Conservation (phyloP, 1,139 yeast species). For the Debaryomyces sp. region DNA sequence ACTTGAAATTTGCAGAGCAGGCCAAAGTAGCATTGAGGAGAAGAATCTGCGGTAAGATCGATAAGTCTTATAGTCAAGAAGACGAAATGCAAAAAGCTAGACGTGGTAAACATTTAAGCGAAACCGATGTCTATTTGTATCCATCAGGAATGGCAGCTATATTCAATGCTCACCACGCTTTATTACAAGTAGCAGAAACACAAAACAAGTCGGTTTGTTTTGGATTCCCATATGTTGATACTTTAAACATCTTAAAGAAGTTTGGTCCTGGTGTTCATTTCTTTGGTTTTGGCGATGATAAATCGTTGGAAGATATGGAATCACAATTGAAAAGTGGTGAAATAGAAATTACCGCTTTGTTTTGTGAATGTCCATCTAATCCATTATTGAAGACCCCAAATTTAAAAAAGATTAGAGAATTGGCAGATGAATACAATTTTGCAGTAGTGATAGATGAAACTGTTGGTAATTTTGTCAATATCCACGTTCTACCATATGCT, state of each 20-base stretch:
- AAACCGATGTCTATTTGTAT: slow-evolving; percentile 75
- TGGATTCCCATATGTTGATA: slow-evolving; percentile 95
- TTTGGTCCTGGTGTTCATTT: slow-evolving; percentile 90
- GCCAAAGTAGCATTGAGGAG: slow-evolving; percentile 76
- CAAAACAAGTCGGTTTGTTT: slow-evolving; percentile 79
- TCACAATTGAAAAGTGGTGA: slow-evolving; percentile 61
- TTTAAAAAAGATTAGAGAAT: slow-evolving; percentile 57
- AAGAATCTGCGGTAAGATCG: slow-evolving; percentile 73
- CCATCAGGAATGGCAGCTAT: slow-evolving; percentile 95
- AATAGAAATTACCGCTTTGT: slow-evolving; percentile 64
- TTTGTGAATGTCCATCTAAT: slow-evolving; percentile 93
- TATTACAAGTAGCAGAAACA: slow-evolving; percentile 33
- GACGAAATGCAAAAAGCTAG: slow-evolving; percentile 34
- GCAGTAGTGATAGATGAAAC: slow-evolving; percentile 91
- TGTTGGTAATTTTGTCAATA: slow-evolving; percentile 84
- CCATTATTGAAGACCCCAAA: slow-evolving; percentile 87
- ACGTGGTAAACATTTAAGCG: slow-evolving; percentile 41
- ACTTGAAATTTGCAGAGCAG: slow-evolving; percentile 69
- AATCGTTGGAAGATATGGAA: slow-evolving; percentile 69
- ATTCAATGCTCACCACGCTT: slow-evolving; percentile 75
- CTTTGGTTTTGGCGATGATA: slow-evolving; percentile 81
- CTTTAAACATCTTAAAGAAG: slow-evolving; percentile 78
- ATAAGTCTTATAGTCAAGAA: slow-evolving; percentile 39
- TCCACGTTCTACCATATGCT: slow-evolving; percentile 77
- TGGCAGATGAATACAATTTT: slow-evolving; percentile 73